Evolutionary conservation across 2,329 filamentous ascomycete species (phyloP), one percentile per base, ranked within the genome.

Genomic region (Raffaelea deltoideospora): DNA sequence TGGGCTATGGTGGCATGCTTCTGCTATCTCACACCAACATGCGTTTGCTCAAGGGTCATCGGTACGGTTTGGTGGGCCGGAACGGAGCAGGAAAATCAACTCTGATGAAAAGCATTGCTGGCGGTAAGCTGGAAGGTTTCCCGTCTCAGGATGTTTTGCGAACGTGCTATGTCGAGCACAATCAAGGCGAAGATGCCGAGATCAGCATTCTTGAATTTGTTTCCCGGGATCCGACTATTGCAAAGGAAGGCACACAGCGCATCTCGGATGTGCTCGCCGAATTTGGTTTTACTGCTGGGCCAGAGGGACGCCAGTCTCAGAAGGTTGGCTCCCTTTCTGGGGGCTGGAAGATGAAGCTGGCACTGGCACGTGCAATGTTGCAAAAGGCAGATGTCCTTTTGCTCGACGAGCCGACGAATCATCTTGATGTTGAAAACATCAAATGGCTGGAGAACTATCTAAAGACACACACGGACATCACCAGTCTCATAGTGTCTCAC

Each of bases 331-430:
- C 88, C 17, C 64, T 98, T 26, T 96, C 90, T 31, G 90, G 90
- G 61, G 90, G 90, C 55, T 98, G 90, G 90, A 96, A 96, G 73
- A 98, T 98, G 90, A 98, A 98, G 76, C 66, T 98, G 43, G 90
- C 90, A 46, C 63, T 98, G 57, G 90, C 90, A 36, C 76, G 90
- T 51, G 90, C 90, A 45, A 96, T 98, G 87, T 71, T 98, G 51
- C 83, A 90, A 69, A 82, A 79, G 53, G 88, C 90, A n/a, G 90
- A 98, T 56, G 87, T 98, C 35, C 72, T 98, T 40, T 69, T 98
- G 35, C 76, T 98, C 40, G 90, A 98, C 70, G 90, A 98, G 72
- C 90, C 90, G 59, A 98, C 90, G 50, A 98, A 98, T 67, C 90
- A 98, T 62, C 67, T 98, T 56, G 90, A 98, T 57, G 87, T 96